Conservation (phyloP, 345 rosid species). For the Salix caprea region DNA sequence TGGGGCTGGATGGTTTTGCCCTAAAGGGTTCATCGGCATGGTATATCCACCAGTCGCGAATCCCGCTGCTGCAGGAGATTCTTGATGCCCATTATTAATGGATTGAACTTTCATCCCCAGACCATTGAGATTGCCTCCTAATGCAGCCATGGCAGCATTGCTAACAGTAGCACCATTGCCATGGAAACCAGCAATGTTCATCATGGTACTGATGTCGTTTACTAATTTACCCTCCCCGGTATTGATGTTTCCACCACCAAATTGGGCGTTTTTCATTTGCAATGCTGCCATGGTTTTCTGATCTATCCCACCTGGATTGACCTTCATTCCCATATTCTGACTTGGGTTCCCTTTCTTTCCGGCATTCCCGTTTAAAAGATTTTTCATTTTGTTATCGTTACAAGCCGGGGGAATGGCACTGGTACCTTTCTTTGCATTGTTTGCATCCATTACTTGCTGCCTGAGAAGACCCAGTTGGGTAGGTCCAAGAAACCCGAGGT, state of each 20-base stretch:
- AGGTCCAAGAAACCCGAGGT: constrained; percentile 28
- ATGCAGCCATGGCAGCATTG: constrained; percentile 10
- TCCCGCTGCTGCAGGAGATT: constrained; percentile 21
- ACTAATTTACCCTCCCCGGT: constrained; percentile 28
- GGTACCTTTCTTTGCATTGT: constrained; percentile 41
- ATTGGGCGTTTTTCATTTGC: constrained; percentile 45
- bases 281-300: constrained; percentile 46
- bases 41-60: constrained; percentile 29
- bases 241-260: constrained; percentile 22
- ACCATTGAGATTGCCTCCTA: constrained; percentile 33
- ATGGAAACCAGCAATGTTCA: constrained; percentile 46
- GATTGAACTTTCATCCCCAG: constrained; percentile 28
- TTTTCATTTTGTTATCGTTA: constrained; percentile 31
- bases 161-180: constrained; percentile 23
- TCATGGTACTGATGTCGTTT: constrained; percentile 45
- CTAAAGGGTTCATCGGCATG: constrained; percentile 43
- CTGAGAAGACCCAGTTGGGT: constrained; percentile 32
- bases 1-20: constrained; percentile 33
- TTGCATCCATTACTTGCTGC: constrained; percentile 35
- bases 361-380: constrained; percentile 32
- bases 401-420: constrained; percentile 20
- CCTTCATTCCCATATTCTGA: constrained; percentile 40
- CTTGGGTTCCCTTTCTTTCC: constrained; percentile 52
- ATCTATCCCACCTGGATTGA: constrained; percentile 37
- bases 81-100: constrained; percentile 29